phyloP scores from a whole-genome alignment of 805 yeast species.

The Metschnikowia colocasiae region DNA sequence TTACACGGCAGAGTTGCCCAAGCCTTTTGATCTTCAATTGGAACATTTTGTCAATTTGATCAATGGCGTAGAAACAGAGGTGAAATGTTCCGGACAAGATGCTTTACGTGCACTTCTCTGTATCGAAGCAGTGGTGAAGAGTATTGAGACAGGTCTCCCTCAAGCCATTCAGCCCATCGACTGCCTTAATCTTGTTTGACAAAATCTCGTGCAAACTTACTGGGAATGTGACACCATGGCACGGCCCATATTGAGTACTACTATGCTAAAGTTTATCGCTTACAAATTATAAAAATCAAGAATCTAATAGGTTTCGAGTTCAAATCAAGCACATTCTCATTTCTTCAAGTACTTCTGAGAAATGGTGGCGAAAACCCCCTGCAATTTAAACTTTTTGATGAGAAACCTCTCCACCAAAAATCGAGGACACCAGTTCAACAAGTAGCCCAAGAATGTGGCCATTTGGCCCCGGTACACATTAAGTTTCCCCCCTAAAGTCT shows the following conservation, averaged over 20 bases:
- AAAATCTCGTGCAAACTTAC: not conserved
- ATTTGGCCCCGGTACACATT: constrained; percentile 56
- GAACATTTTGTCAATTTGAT: constrained; percentile 37
- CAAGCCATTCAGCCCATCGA: constrained; percentile 12
- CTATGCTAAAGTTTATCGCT: not conserved
- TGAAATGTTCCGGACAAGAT: constrained; percentile 32
- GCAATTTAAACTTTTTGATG: constrained; percentile 32
- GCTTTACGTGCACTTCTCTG: constrained; percentile 33
- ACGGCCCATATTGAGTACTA: not conserved
- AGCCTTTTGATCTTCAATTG: constrained; percentile 39
- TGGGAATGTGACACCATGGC: not conserved
- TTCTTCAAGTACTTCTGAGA: constrained; percentile 19
- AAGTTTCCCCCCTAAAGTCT: constrained; percentile 36
- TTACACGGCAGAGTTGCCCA: constrained; percentile 10
- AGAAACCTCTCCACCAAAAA: constrained; percentile 42
- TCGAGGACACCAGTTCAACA: constrained; percentile 42
- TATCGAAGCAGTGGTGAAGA: constrained; percentile 32
- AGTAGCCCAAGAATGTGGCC: constrained; percentile 36
- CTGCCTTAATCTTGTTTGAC: not conserved
- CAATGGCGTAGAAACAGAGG: constrained; percentile 24
- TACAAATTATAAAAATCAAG: not conserved
- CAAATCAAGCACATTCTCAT: not conserved
- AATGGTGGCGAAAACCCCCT: constrained; percentile 23
- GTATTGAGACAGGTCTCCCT: constrained; percentile 31
- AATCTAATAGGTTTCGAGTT: too few species aligned